Evolutionary conservation across 192 early-diverging fungal genomes (phyloP), one percentile per base, ranked within the genome.

Genomic region (Coemansia sp.): DNA sequence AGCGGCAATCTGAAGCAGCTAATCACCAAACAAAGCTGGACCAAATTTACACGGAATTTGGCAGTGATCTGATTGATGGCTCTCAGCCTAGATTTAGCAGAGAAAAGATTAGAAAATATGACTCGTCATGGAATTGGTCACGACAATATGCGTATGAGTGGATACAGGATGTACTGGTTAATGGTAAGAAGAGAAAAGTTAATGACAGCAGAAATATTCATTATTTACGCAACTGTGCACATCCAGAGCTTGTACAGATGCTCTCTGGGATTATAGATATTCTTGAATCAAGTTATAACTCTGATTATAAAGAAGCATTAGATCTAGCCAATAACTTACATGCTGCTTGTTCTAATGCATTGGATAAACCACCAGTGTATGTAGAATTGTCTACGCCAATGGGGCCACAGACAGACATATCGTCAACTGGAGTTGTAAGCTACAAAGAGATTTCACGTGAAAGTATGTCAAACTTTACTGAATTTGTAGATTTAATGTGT

Each of bases 41-140:
- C 65, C 63, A 81, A 30, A 87, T 91, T 82, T 56, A 80, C 19
- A 82, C 69, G 49, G 95, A 98, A 74, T 87, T 94, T 61, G 95
- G 93, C 59, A 92, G 95, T 45, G 65, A 67, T 12, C 37, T 64
- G 4, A 83, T 87, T 33, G 83, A 90, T 34, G 95, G 95, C 22
- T 90, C 94, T 66, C 79, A 81, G 44, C 91, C 92, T 4, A 47
- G 73, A 2, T 95, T 98, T 66, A 87, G 84, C 53, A 69, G 71
- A 14, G 81, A 86, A 61, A 98, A 93, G 80, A 90, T 87, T 34
- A 89, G 95, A 42, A 81, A 61, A 27, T 98, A 91, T 68, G 93
- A 98, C 62, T 98, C 95, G 47, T 86, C 87, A 84, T 98, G 95
- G 95, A 95, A 95, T 82, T 98, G 95, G 93, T 82, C 92, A 48